A percentile compares a stretch with the other conserved stretches of the same genome.
Conservation (phyloP, 1,139 yeast genomes). For the Petasospora fabianii region DNA sequence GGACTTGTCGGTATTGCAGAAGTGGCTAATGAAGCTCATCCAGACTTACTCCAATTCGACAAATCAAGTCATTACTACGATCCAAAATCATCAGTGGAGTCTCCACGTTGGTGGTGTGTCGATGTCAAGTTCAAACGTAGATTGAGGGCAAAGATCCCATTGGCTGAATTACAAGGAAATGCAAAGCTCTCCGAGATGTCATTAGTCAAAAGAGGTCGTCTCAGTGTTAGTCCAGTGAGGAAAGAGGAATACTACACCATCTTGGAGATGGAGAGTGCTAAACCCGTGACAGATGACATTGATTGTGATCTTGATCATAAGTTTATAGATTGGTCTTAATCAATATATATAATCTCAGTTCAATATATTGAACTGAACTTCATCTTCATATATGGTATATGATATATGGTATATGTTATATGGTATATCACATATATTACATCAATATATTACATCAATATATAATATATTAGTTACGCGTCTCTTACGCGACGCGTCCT, state of each 20-base stretch:
- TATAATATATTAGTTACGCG: no score
- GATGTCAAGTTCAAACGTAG: constrained; percentile 42
- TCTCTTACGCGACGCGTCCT: not conserved
- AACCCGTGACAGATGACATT: constrained; percentile 28
- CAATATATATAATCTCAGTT: not conserved
- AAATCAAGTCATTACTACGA: constrained; percentile 43
- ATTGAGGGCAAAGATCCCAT: constrained; percentile 37
- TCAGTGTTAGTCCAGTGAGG: constrained; percentile 47
- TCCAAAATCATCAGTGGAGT: constrained; percentile 36
- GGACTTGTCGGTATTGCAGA: constrained; percentile 48
- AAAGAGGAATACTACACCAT: constrained; percentile 38
- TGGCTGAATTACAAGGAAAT: constrained; percentile 35
- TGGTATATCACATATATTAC: no score
- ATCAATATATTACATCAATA: no score
- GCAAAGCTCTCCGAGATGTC: constrained; percentile 36
- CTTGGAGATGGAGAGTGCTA: constrained; percentile 31
- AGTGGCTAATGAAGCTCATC: constrained; percentile 41
- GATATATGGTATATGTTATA: no score
- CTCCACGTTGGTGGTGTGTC: constrained; percentile 54
- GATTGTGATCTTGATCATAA: constrained; percentile 30
- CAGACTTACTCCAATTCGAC: constrained; percentile 39
- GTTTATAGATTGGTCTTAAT: constrained; percentile 1
- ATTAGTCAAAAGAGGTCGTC: constrained; percentile 43
- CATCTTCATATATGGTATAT: no score
- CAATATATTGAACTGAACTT: not conserved